Evolutionary conservation across 176 grass and related monocot genomes (phyloP).

Genomic region (Tillandsia fasciculata): DNA sequence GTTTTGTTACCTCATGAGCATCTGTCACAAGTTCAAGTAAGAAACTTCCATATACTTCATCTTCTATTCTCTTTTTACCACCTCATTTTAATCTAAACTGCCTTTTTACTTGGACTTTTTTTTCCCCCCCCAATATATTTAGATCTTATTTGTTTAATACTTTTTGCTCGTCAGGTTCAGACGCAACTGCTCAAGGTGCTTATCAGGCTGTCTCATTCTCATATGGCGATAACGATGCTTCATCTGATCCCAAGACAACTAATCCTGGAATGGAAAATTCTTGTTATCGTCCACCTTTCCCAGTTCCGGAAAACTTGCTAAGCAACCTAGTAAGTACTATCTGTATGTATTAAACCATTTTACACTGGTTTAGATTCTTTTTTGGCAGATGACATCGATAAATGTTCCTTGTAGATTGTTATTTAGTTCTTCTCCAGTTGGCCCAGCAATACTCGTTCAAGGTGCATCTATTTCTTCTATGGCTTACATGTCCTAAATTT

Average conservation of each 20-base stretch:
- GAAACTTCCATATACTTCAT: constrained; percentile 25
- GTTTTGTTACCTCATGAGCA: constrained; percentile 60
- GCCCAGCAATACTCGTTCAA: constrained; percentile 53
- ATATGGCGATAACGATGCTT: constrained; percentile 39
- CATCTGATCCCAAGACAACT: constrained; percentile 25
- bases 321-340: constrained; percentile 62
- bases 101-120: constrained; percentile 1
- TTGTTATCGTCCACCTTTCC: constrained; percentile 59
- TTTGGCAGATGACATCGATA: constrained; percentile 24
- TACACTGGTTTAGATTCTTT: constrained; percentile 12
- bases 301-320: constrained; percentile 64
- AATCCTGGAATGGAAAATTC: constrained; percentile 20
- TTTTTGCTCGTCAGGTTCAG: constrained; percentile 2
- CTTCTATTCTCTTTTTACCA: constrained; percentile 20
- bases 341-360: constrained; percentile 19
- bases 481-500: constrained; percentile 65
- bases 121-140: constrained; percentile 2
- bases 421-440: constrained; percentile 64
- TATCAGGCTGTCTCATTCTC: constrained; percentile 68
- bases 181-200: constrained; percentile 17
- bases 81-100: background rate
- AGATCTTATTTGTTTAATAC: constrained; percentile 10
- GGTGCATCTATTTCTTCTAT: constrained; percentile 75
- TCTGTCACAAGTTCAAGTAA: constrained; percentile 66
- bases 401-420: constrained; percentile 49